Percentiles rank a stretch among this genome's conserved stretches.
phyloP scores from a whole-genome alignment of 2,329 filamentous ascomycete species.

The Teratosphaeria destructans region DNA sequence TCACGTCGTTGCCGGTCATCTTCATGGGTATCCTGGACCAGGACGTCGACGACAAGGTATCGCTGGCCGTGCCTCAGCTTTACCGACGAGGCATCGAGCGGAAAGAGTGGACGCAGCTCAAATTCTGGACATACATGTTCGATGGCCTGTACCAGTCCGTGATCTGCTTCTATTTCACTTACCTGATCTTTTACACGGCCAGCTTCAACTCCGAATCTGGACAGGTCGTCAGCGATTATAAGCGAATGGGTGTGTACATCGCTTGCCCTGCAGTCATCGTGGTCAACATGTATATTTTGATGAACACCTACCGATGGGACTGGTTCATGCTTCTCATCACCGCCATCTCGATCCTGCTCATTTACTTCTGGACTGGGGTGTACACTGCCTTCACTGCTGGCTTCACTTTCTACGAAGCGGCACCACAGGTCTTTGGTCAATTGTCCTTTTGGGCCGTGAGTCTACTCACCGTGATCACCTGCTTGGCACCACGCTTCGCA shows the following conservation, averaged over 20 bases:
- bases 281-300: conserved; percentile 87
- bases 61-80: conserved; percentile 84
- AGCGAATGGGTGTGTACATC: conserved; percentile 78
- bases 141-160: conserved; percentile 93
- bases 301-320: conserved; percentile 97
- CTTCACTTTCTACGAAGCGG: conserved; percentile 65
- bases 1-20: conserved; percentile 89
- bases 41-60: conserved; percentile 89
- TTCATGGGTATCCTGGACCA: conserved; percentile 96
- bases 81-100: conserved; percentile 94
- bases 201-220: conserved; percentile 64
- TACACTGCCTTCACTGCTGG: conserved; percentile 56
- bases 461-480: conserved; percentile 68
- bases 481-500: conserved; percentile 76
- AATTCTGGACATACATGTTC: conserved; percentile 96
- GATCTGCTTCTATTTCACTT: conserved; percentile 87
- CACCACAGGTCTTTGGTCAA: conserved; percentile 65
- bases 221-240: conserved; percentile 64
- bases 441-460: conserved; percentile 81
- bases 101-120: conserved; percentile 87
- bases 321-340: conserved; percentile 87
- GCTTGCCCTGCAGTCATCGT: conserved; percentile 74
- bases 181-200: conserved; percentile 61
- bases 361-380: conserved; percentile 93
- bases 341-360: conserved; percentile 67